Conservation (phyloP, 768 basidiomycete genomes). For the Pulveroboletus ravenelii region DNA sequence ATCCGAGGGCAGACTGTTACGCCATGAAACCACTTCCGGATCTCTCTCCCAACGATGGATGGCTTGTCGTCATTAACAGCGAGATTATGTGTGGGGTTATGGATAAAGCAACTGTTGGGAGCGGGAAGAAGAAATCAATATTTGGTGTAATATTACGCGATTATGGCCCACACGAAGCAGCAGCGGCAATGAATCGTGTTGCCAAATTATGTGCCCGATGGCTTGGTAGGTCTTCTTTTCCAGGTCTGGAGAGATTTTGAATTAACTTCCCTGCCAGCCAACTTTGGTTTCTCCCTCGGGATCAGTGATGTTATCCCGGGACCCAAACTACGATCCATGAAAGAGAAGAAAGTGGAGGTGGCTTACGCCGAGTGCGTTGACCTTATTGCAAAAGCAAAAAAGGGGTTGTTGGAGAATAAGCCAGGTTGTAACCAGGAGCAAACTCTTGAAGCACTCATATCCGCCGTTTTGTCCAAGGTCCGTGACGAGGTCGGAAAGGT, state of each 20-base stretch:
- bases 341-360: slow-evolving; percentile 79
- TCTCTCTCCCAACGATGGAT: slow-evolving; percentile 94
- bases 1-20: slow-evolving; percentile 62
- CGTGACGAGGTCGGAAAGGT: slow-evolving; percentile 95
- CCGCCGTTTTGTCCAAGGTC: slow-evolving; percentile 88
- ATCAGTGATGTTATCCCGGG: slow-evolving; percentile 99
- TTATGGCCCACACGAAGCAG: slow-evolving; percentile 93
- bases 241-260: background rate
- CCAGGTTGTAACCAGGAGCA: slow-evolving; percentile 98
- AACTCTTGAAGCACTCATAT: slow-evolving; percentile 95
- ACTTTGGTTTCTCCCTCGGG: slow-evolving; percentile 95
- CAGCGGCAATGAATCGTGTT: slow-evolving; percentile 90
- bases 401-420: slow-evolving; percentile 90
- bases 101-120: slow-evolving; percentile 97
- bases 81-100: slow-evolving; percentile 99
- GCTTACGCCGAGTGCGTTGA: slow-evolving; percentile 87
- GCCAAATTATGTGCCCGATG: slow-evolving; percentile 95
- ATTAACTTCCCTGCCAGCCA: slow-evolving; percentile 53
- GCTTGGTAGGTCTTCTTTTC: slow-evolving; percentile 54
- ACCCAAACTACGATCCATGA: slow-evolving; percentile 69
- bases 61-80: slow-evolving; percentile 94
- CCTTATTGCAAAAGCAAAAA: slow-evolving; percentile 85
- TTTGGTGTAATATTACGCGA: slow-evolving; percentile 97
- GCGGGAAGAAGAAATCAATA: slow-evolving; percentile 98
- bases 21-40: slow-evolving; percentile 68